Conservation (phyloP, 768 basidiomycete genomes). For the Suillus brevipes region DNA sequence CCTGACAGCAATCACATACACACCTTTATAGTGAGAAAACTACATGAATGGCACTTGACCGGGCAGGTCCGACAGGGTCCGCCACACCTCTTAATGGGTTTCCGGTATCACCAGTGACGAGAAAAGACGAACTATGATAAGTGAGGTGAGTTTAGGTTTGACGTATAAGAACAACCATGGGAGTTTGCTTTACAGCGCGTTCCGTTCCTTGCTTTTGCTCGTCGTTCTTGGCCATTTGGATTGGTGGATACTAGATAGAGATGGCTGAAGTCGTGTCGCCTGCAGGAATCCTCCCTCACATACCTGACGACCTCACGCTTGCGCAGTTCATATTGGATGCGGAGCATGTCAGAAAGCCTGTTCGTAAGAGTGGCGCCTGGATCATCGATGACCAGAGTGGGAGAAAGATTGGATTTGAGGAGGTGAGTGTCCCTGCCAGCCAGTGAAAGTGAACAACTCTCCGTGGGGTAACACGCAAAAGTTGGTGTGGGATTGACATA, state of each 20-base stretch:
- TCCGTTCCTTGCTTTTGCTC: not conserved
- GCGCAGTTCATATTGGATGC: conserved; percentile 39
- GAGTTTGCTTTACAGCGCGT: not conserved
- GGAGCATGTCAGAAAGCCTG: conserved; percentile 32
- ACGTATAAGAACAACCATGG: not conserved
- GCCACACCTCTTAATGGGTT: not conserved
- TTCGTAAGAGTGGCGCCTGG: conserved; percentile 34
- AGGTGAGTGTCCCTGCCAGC: conserved; percentile 27
- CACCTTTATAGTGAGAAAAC: not conserved
- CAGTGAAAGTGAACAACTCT: not conserved
- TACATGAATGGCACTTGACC: not conserved
- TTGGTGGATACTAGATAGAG: not conserved
- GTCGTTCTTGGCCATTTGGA: not conserved
- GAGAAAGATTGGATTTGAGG: conserved; percentile 34
- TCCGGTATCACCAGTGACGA: not conserved
- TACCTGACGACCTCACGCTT: conserved; percentile 41
- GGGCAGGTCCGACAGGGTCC: not conserved
- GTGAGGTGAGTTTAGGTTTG: not conserved
- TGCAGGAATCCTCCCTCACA: conserved; percentile 28
- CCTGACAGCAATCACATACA: not conserved
- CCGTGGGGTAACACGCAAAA: not conserved
- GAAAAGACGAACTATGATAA: not conserved
- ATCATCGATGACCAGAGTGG: conserved; percentile 44
- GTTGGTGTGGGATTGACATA: not conserved
- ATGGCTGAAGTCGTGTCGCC: conserved; percentile 34